A percentile compares a stretch with the other conserved stretches of the same genome.
phyloP scores from a whole-genome alignment of 345 rosid genomes.

The Crucihimalaya himalaica region DNA sequence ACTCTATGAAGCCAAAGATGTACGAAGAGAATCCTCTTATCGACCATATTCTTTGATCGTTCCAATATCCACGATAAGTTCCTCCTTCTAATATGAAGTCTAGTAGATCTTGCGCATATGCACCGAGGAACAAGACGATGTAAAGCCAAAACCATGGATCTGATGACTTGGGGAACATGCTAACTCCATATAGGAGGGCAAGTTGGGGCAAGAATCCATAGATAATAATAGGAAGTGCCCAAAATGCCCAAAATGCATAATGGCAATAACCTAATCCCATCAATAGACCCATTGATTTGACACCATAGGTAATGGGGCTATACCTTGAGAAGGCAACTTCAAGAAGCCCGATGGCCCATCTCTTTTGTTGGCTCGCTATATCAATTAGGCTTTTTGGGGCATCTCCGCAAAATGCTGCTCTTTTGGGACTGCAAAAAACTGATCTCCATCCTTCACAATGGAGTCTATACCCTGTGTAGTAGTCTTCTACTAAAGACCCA shows the following conservation, averaged over 20 bases:
- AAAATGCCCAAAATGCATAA: conserved; percentile 52
- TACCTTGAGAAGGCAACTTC: conserved; percentile 49
- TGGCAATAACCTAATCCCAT: conserved; percentile 47
- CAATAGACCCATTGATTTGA: conserved; percentile 44
- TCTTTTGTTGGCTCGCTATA: conserved; percentile 49
- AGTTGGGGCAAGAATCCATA: conserved; percentile 74
- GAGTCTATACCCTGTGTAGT: conserved; percentile 54
- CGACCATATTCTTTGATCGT: conserved; percentile 62
- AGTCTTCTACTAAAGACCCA: conserved; percentile 78
- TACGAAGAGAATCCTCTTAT: conserved; percentile 52
- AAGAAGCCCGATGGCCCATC: conserved; percentile 73
- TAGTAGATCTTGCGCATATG: conserved; percentile 52
- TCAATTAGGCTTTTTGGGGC: conserved; percentile 54
- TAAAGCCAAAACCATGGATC: conserved; percentile 66
- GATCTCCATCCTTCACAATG: conserved; percentile 77
- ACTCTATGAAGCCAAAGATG: conserved; percentile 51
- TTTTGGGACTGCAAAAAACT: conserved; percentile 55
- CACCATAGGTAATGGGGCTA: conserved; percentile 52
- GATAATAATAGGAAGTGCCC: conserved; percentile 48
- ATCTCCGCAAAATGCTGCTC: conserved; percentile 65
- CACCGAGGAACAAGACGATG: conserved; percentile 61
- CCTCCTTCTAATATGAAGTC: conserved; percentile 49
- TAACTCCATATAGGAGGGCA: conserved; percentile 49
- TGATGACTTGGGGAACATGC: conserved; percentile 58
- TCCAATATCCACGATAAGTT: conserved; percentile 62